phyloP scores from a whole-genome alignment of 2,329 filamentous ascomycete species.

The Fusarium agapanthi region DNA sequence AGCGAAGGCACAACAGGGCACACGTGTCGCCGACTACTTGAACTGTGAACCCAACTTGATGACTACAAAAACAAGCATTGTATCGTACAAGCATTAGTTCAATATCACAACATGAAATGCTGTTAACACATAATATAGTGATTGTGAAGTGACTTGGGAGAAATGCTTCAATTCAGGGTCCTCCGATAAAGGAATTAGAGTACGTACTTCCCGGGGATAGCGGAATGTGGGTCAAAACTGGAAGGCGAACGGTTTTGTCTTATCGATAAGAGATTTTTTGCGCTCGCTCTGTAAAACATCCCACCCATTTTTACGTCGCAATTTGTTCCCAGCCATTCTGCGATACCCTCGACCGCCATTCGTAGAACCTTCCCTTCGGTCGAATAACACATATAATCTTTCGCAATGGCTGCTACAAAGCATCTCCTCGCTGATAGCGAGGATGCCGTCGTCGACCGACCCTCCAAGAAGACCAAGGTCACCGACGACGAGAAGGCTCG shows the following conservation, averaged over 20 bases:
- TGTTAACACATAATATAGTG: background rate
- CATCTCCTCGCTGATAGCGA: slow-evolving; percentile 51
- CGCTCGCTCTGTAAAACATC: slow-evolving; percentile 27
- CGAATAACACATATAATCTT: background rate
- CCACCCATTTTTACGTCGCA: slow-evolving; percentile 34
- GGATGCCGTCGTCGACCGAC: slow-evolving; percentile 41
- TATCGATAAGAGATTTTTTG: slow-evolving; percentile 48
- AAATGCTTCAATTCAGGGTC: background rate
- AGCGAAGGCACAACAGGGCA: slow-evolving; percentile 25
- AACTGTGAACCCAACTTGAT: slow-evolving; percentile 20
- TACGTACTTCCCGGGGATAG: slow-evolving; percentile 13
- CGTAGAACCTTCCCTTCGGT: background rate
- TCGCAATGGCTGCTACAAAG: slow-evolving; percentile 53
- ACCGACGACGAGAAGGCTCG: slow-evolving; percentile 45
- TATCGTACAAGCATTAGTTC: background rate
- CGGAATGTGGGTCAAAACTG: slow-evolving; percentile 11
- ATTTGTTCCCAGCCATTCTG: slow-evolving; percentile 30
- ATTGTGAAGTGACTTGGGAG: background rate
- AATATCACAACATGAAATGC: background rate
- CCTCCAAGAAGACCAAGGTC: slow-evolving; percentile 54
- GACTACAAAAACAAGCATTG: background rate
- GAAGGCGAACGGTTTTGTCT: slow-evolving; percentile 4
- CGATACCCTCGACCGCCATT: slow-evolving; percentile 27
- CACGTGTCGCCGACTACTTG: slow-evolving; percentile 32
- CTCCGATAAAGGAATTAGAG: background rate